These are phyloP conservation scores for Fusarium subglutinans DNA, from an alignment of 2,329 filamentous ascomycete genomes.

Conservation along the genomic window DNA sequence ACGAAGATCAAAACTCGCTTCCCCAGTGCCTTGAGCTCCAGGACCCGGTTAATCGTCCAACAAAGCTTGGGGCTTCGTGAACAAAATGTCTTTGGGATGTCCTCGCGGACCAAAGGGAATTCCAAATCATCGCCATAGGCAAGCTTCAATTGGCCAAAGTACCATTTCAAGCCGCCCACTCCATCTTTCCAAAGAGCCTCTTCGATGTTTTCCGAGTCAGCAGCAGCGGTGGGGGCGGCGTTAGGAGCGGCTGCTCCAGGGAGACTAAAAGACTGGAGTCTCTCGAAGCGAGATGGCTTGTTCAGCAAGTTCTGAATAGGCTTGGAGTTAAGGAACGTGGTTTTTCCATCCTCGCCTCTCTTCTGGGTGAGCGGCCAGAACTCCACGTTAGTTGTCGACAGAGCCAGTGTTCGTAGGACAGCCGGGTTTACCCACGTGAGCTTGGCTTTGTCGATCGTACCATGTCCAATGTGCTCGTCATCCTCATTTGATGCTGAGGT, in stretches of 20 bases:
- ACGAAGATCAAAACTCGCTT: background rate
- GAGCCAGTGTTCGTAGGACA: background rate
- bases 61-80: background rate
- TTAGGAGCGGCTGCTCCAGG: background rate
- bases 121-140: background rate
- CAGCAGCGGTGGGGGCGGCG: background rate
- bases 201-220: background rate
- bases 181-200: background rate
- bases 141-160: background rate
- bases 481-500: no score
- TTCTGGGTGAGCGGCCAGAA: background rate
- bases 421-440: background rate
- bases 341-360: background rate
- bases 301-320: rapidly evolving
- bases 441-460: background rate
- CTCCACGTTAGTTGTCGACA: background rate
- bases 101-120: background rate
- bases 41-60: background rate
- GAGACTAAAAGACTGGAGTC: rapidly evolving
- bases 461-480: no score
- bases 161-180: background rate
- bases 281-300: background rate
- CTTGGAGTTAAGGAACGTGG: background rate
- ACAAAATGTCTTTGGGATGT: background rate
- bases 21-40: rapidly evolving